phyloP scores from a whole-genome alignment of 2,329 filamentous ascomycete species.

The Rosellinia necatrix region DNA sequence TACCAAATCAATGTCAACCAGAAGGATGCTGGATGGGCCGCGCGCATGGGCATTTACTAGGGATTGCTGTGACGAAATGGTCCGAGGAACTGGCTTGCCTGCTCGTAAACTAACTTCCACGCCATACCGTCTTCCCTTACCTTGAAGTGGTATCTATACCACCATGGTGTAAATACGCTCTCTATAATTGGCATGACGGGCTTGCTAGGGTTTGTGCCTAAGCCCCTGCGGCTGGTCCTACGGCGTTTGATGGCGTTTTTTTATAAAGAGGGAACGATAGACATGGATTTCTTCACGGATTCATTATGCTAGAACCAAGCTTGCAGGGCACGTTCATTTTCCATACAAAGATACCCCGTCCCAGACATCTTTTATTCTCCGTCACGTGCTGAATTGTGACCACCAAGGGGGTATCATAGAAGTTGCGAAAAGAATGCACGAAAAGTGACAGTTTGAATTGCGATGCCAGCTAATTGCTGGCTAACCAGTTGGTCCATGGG shows the following conservation, averaged over 20 bases:
- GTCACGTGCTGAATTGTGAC: background rate
- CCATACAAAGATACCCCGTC: slow-evolving; percentile 29
- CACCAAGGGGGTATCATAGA: background rate
- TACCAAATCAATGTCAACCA: slow-evolving; percentile 92
- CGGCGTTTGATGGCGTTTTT: slow-evolving; percentile 27
- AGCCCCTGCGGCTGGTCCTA: slow-evolving; percentile 8
- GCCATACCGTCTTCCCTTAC: background rate
- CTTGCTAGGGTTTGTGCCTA: background rate
- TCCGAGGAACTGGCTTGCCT: background rate
- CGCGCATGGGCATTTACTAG: slow-evolving; percentile 54
- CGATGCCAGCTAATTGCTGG: slow-evolving; percentile 10
- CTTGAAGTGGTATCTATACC: slow-evolving; percentile 1
- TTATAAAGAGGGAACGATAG: slow-evolving; percentile 24
- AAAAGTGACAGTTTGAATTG: slow-evolving; percentile 11
- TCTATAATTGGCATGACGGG: background rate
- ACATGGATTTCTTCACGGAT: slow-evolving; percentile 19
- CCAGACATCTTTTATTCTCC: background rate
- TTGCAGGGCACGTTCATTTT: slow-evolving; percentile 15
- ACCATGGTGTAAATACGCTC: slow-evolving; percentile 9
- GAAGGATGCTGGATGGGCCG: slow-evolving; percentile 77
- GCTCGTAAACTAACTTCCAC: background rate
- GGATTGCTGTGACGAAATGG: background rate
- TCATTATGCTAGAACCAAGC: slow-evolving; percentile 18
- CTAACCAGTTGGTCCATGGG: background rate
- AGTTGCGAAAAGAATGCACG: background rate